Conservation (phyloP, 352 stramenopile genomes). For the Pythium volutum region DNA sequence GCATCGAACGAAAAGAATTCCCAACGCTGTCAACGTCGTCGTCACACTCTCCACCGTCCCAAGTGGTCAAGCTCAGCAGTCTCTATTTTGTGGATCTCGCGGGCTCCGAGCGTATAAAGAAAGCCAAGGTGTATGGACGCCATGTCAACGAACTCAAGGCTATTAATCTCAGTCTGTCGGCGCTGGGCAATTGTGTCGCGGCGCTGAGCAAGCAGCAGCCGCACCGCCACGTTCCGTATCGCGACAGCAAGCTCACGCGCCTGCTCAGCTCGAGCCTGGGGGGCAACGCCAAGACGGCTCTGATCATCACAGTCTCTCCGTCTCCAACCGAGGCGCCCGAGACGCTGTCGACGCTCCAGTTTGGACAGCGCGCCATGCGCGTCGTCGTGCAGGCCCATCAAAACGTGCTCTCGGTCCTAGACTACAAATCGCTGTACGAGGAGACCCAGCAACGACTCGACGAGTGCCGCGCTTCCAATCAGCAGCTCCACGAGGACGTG, state of each 20-base stretch:
- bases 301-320: no score
- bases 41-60: no score
- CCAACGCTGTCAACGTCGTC: no score
- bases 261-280: constrained; percentile 85
- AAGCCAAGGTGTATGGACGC: no score
- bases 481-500: constrained; percentile 14
- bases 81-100: constrained; percentile 70
- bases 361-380: constrained; percentile 82
- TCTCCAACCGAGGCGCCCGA: constrained; percentile 63
- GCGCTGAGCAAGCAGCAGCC: constrained; percentile 25
- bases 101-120: constrained; percentile 63
- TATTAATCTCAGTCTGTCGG: constrained; percentile 77
- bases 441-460: constrained; percentile 50
- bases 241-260: constrained; percentile 88
- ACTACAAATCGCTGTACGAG: constrained; percentile 70
- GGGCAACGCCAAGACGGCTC: constrained; percentile 85
- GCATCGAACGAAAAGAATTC: no score
- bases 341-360: constrained; percentile 88
- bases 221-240: constrained; percentile 56
- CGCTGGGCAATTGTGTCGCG: constrained; percentile 70
- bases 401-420: constrained; percentile 58
- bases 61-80: constrained; percentile 41
- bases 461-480: constrained; percentile 17
- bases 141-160: constrained; percentile 76
- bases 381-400: constrained; percentile 57